Base-by-base conservation (phyloP, 768 basidiomycete genomes). In the Amanita rimosa region DNA sequence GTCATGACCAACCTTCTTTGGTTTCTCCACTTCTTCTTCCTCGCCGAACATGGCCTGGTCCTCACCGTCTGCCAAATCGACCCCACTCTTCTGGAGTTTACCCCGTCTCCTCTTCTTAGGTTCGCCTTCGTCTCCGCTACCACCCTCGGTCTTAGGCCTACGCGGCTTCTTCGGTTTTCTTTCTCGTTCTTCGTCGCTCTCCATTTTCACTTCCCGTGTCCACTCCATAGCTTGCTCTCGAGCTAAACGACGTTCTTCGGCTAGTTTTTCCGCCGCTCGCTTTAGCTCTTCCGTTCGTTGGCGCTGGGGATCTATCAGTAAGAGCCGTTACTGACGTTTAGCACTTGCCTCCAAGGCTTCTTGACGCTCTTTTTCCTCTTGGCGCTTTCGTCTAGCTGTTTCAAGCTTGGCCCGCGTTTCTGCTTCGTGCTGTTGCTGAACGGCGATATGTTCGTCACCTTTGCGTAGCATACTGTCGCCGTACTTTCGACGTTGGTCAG, bases 401-500 rank as follows among this genome's bases (percentile, higher is more conserved):
- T 90, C 86, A 2, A 92, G 69, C 59, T 79, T 81, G 4, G 84
- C 80, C 42, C 81, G 74, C 0, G 74, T 71, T 59, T 92, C 85
- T 0, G 65, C 69, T 60, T 94, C 92, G 55, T 78, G 75, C 49
- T 80, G 76, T 46, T 75, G 69, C 60, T 95, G 92, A 14, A 75
- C 69, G 3, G 74, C 64, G 19, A 91, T 67, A 58, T 95, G 91
- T 36, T 87, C 89, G 9, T 88, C 85, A 2, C 80, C 83, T 45
- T 81, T 81, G 48, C 87, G 75, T 46, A 95, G 61, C 73, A 98
- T 82, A 57, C 75, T 83, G 52, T 89, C 85, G 10, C 93, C 92
- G 57, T 97, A 99, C 61, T 85, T 85, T 34, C 82, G 75, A 38
- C 96, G 81, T 55, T 95, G 86, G 55, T 92, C 85, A 0, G 93